Evolutionary conservation across 139 green algal species (phyloP).

Genomic region (Coelastrella sp.): DNA sequence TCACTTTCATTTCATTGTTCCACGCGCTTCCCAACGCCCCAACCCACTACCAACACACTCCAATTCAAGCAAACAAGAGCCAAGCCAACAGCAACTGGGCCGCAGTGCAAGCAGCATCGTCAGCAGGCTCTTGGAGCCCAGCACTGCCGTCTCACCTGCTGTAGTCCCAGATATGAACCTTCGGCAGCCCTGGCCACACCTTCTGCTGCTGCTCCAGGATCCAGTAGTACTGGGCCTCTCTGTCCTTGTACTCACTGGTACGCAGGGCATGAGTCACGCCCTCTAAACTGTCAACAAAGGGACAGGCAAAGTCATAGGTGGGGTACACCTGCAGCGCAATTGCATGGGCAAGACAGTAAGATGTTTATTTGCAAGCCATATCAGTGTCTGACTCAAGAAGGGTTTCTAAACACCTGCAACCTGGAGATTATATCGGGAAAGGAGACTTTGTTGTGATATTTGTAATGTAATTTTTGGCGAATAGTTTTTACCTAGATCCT

Average conservation of each 20-base stretch:
- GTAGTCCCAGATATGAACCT: constrained; percentile 98
- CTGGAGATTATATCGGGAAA: no score
- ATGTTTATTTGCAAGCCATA: no score
- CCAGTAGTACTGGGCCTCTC: constrained; percentile 90
- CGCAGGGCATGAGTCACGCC: constrained; percentile 97
- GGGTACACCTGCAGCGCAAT: constrained; percentile 88
- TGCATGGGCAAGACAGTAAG: no score
- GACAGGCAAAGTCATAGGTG: constrained; percentile 99
- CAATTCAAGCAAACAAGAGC: neutral
- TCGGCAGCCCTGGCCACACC: constrained; percentile 80
- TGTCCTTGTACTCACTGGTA: constrained; percentile 83
- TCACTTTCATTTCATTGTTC: no score
- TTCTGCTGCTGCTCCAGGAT: constrained; percentile 82
- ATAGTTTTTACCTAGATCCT: no score
- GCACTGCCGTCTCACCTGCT: constrained; percentile 64
- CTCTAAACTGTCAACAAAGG: constrained; percentile 95
- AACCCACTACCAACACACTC: neutral
- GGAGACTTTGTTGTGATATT: no score
- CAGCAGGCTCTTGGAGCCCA: neutral
- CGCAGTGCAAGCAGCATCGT: neutral
- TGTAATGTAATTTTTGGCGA: no score
- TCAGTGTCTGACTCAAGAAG: neutral
- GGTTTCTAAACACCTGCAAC: no score
- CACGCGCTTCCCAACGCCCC: neutral
- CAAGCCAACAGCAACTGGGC: neutral